Base-by-base conservation (phyloP, 2,329 filamentous ascomycete genomes). In the Xylaria arbuscula region DNA sequence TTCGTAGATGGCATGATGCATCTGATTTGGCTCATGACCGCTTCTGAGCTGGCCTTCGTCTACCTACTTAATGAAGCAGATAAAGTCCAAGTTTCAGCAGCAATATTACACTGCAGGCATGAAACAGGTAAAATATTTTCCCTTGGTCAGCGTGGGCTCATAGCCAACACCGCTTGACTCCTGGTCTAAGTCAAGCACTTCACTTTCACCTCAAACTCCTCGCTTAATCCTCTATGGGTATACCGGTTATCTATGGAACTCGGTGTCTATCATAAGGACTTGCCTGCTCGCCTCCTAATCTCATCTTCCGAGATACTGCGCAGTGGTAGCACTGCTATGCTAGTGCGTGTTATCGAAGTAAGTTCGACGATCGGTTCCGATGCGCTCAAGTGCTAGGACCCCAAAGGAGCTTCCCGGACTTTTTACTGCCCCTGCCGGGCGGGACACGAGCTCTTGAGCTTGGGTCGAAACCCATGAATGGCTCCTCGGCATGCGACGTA, bases 401-500 rank as follows among this genome's bases (percentile, higher is more conserved):
- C 62, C 66, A 59, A 70, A 34, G 8, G 2, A 34, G 15, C 24
- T 68, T 70, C 17, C 22, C 58, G 8, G 9, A 36, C 62, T 42
- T 65, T 38, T 54, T 66, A 32, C 6, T 55, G 11, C 11, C 32
- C 40, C 60, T 55, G 15, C n/a, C 22, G 22, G 38, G 22, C n/a
- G 51, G 22, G 6, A 34, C 19, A 28, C 63, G 55, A 42, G 24
- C 15, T 22, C 50, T 51, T 28, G 50, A 15, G 50, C 15, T 58
- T 42, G 56, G 60, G 11, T 62, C 63, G 72, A 1, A 55, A 17
- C 42, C 7, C 28, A 50, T 42, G 42, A 48, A 68, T n/a, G 59
- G 36, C 1, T 76, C 75, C 9, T 76, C 75, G 11, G 55, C 3
- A 24, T 71, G 72, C 10, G 69, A 67, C 56, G 36, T 48, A 53